Evolutionary conservation across 768 basidiomycete species (phyloP), one percentile per base, ranked within the genome.

Genomic region (Psilocybe cubensis): DNA sequence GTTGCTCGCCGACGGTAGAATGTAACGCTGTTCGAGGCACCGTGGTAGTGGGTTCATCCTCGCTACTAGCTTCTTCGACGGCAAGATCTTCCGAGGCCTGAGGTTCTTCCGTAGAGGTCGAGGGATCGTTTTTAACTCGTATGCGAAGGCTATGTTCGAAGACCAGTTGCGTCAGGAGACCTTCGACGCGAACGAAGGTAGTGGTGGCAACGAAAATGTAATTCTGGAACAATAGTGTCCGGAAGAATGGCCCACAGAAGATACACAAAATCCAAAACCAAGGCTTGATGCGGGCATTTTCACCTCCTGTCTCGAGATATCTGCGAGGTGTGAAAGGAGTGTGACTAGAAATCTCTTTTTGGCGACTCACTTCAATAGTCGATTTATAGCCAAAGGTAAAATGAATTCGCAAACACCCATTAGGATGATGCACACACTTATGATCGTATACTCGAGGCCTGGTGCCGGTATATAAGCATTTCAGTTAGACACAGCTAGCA

Each of bases 201-300:
- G 51, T 83, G 52, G 67, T 83, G 68, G 72, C 67, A 18, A 78
- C 66, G 65, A 74, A 84, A 28, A 80, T 73, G 60, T 86, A 89
- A 69, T 76, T 77, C 58, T 89, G 84, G 54, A 81, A 76, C 29
- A 71, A 64, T 3, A 87, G 17, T 1, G 79, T 72, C 6, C 68
- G 72, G 9, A 79, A 1, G 6, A 74, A 66, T 8, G 85, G 81
- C 10, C 82, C 84, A 4, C 33, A 24, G 12, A 59, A 54, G 17
- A 59, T 54, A 29, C 52, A 47, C 0, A 59, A 11, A 18, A 89
- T 79, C 88, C 88, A 91, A 4, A 89, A 79, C 83, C 88, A 89
- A 0, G 89, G 89, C 27, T 78, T 77, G 27, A 87, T 68, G 8
- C 70, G 61, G 0, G 84, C 78, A 24, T 70, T 75, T 58, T 78